These are phyloP conservation scores for Wickerhamomyces alni DNA, from an alignment of 805 yeast genomes.

Conservation along the genomic window DNA sequence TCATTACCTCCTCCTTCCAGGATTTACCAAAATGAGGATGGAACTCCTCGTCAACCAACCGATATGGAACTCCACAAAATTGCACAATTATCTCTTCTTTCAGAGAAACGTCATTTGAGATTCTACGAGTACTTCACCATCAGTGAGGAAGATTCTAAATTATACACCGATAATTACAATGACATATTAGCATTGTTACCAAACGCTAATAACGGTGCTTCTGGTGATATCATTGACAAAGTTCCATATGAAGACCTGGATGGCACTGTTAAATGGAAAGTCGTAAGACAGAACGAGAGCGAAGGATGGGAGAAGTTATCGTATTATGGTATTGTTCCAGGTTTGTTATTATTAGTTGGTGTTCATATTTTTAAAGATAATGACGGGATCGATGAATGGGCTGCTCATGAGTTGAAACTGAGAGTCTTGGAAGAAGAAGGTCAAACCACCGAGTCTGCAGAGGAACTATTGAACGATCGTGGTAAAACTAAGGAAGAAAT, in stretches of 20 bases:
- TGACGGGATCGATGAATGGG: slow-evolving; percentile 65
- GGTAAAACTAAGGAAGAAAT: slow-evolving; percentile 46
- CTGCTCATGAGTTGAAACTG: slow-evolving; percentile 71
- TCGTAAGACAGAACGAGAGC: slow-evolving; percentile 65
- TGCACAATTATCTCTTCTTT: slow-evolving; percentile 62
- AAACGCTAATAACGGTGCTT: slow-evolving; percentile 36
- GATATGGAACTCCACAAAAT: slow-evolving; percentile 69
- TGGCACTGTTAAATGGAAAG: slow-evolving; percentile 74
- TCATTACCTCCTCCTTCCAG: slow-evolving; percentile 58
- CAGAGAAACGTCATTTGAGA: slow-evolving; percentile 50
- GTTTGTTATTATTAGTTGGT: slow-evolving; percentile 50
- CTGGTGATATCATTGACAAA: slow-evolving; percentile 71
- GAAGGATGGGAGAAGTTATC: slow-evolving; percentile 85
- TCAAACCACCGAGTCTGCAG: slow-evolving; percentile 44
- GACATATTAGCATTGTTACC: slow-evolving; percentile 52
- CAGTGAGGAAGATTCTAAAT: slow-evolving; percentile 45
- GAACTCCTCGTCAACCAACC: slow-evolving; percentile 61
- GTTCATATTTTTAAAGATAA: slow-evolving; percentile 45
- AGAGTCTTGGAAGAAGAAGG: slow-evolving; percentile 62
- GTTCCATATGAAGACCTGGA: slow-evolving; percentile 77
- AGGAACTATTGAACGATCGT: slow-evolving; percentile 32
- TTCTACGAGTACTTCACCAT: slow-evolving; percentile 39
- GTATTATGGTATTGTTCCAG: slow-evolving; percentile 69
- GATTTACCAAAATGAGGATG: slow-evolving; percentile 70
- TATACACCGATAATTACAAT: slow-evolving; percentile 54